A percentile compares a stretch with the other conserved stretches of the same genome.
Evolutionary conservation across 148 eudicot species (phyloP).

Genomic region (Silene latifolia): DNA sequence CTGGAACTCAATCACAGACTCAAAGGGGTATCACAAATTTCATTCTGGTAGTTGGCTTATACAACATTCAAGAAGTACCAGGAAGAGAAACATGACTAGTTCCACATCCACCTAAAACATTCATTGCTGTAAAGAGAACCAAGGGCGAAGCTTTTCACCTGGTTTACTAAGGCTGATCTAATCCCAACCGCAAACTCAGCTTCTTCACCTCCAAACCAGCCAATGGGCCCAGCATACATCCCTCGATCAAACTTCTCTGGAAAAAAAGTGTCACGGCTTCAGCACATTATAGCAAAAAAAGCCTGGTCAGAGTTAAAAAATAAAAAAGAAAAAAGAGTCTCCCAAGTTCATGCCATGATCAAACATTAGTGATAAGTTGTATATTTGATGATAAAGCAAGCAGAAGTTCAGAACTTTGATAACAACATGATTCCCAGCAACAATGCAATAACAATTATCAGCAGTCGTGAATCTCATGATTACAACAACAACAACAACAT

Average conservation of each 20-base stretch:
- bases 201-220: slow-evolving; percentile 97
- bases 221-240: slow-evolving; percentile 98
- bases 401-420: not conserved
- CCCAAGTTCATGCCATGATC: not conserved
- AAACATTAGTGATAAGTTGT: not conserved
- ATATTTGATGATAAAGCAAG: not conserved
- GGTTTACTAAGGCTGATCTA: slow-evolving; percentile 83
- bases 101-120: not conserved
- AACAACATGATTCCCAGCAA: not conserved
- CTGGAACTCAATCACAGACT: not conserved
- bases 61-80: slow-evolving; percentile 1
- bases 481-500: no score
- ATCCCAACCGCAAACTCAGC: slow-evolving; percentile 97
- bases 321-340: not conserved
- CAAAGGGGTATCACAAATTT: not conserved
- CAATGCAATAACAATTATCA: not conserved
- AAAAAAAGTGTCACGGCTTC: not conserved
- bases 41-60: not conserved
- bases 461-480: not conserved
- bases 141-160: slow-evolving; percentile 38
- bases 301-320: not conserved
- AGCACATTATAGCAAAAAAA: not conserved
- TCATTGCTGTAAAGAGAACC: not conserved
- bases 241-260: slow-evolving; percentile 94
- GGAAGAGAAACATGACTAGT: not conserved